These are phyloP conservation scores for Globisporangium solare DNA, from an alignment of 352 stramenopile genomes.

Conservation along the genomic window DNA sequence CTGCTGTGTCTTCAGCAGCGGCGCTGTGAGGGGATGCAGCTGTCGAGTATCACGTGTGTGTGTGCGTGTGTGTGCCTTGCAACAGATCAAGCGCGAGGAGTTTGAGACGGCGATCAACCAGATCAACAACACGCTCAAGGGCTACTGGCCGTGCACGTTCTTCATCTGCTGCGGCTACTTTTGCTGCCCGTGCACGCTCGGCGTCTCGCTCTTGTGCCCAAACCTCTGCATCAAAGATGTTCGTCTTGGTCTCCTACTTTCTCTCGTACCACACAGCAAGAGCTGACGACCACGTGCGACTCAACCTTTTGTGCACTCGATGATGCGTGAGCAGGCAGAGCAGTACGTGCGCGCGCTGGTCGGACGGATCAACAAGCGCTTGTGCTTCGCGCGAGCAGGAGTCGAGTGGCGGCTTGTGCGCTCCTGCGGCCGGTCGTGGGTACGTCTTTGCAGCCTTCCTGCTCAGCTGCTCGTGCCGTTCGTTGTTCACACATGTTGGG, in stretches of 20 bases:
- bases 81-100: slow-evolving; percentile 43
- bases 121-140: slow-evolving; percentile 82
- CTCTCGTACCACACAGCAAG: not conserved
- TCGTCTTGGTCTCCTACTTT: slow-evolving; percentile 12
- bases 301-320: not conserved
- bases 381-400: slow-evolving; percentile 48
- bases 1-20: not conserved
- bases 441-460: slow-evolving; percentile 9
- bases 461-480: too few relatives aligned
- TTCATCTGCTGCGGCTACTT: slow-evolving; percentile 67
- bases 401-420: slow-evolving; percentile 61
- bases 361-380: slow-evolving; percentile 51
- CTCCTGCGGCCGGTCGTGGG: slow-evolving; percentile 56
- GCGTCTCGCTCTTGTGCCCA: slow-evolving; percentile 57
- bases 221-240: slow-evolving; percentile 77
- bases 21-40: too few relatives aligned
- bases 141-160: slow-evolving; percentile 78
- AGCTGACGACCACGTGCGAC: not conserved
- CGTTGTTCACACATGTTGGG: not conserved
- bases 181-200: slow-evolving; percentile 62
- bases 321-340: slow-evolving; percentile 34
- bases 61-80: not conserved
- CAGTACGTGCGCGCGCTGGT: slow-evolving; percentile 62
- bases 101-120: slow-evolving; percentile 76
- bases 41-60: not conserved